Percentiles rank a stretch among this genome's conserved stretches.
Conservation (phyloP, 2,329 filamentous ascomycete genomes). For the Penicillium sp. region DNA sequence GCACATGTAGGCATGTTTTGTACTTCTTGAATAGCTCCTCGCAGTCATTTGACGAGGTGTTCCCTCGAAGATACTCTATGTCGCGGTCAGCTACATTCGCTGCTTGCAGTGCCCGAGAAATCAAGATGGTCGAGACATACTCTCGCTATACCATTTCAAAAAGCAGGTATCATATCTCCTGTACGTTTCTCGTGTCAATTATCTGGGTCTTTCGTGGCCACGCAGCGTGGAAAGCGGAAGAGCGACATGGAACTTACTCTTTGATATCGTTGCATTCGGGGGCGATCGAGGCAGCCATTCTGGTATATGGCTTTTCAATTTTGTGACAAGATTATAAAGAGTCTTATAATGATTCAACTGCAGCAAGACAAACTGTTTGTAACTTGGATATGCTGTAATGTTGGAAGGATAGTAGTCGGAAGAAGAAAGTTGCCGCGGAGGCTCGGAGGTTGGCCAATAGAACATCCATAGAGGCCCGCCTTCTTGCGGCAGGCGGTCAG, state of each 20-base stretch:
- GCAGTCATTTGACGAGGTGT: constrained; percentile 83
- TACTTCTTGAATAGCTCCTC: constrained; percentile 84
- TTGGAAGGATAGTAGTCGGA: neutral
- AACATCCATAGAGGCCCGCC: neutral
- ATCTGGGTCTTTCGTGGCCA: neutral
- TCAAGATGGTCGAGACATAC: constrained; percentile 51
- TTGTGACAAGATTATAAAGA: neutral
- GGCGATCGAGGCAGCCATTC: constrained; percentile 91
- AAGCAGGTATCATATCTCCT: constrained; percentile 98
- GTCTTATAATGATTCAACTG: too few relatives aligned
- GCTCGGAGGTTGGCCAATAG: constrained; percentile 19
- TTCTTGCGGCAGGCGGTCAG: constrained; percentile 17
- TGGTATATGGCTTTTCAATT: constrained; percentile 13
- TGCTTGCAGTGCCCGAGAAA: neutral
- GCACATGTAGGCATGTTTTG: constrained; percentile 78
- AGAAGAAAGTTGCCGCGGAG: constrained; percentile 3
- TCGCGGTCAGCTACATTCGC: constrained; percentile 15
- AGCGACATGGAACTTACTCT: constrained; percentile 63
- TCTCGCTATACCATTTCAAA: constrained; percentile 99
- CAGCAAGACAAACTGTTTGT: neutral
- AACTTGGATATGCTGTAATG: neutral
- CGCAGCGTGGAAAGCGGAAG: constrained; percentile 5
- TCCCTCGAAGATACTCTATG: constrained; percentile 84
- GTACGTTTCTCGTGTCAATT: constrained; percentile 15
- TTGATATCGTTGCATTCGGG: constrained; percentile 95